phyloP scores from a whole-genome alignment of 805 yeast genomes.

The Saccharomycopsis sp. region DNA sequence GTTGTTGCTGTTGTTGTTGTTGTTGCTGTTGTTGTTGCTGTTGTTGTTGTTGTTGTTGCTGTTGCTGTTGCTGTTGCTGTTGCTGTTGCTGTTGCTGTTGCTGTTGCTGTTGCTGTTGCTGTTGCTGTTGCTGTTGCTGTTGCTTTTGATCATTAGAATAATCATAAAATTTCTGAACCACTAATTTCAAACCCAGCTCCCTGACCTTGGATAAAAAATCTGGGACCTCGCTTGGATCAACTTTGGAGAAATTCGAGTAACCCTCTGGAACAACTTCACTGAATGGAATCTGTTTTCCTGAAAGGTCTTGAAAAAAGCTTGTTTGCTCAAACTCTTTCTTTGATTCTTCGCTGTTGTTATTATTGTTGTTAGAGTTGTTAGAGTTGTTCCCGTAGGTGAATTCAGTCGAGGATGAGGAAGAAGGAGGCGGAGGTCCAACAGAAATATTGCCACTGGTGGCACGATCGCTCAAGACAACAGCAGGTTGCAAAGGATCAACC shows the following conservation, averaged over 20 bases:
- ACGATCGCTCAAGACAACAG: conserved; percentile 17
- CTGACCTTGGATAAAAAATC: conserved; percentile 25
- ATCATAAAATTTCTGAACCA: conserved; percentile 78
- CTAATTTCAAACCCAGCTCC: conserved; percentile 45
- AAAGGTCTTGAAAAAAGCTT: too few relatives aligned
- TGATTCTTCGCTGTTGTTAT: too few relatives aligned
- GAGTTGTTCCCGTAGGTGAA: too few relatives aligned
- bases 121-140: conserved; percentile 16
- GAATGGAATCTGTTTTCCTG: too few relatives aligned
- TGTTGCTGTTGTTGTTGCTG: conserved; percentile 13
- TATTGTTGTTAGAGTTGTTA: too few relatives aligned
- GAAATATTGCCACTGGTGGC: too few relatives aligned
- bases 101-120: conserved; percentile 9
- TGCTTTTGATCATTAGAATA: conserved; percentile 45
- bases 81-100: conserved; percentile 1
- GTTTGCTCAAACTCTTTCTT: too few relatives aligned
- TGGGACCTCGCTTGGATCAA: background rate
- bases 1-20: background rate
- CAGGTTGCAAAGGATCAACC: conserved; percentile 17
- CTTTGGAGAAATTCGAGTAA: too few relatives aligned
- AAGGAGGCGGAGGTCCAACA: too few relatives aligned
- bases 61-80: background rate
- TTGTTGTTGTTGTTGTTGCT: conserved; percentile 18
- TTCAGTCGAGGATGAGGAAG: too few relatives aligned
- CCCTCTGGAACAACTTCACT: too few relatives aligned